Base-by-base conservation (phyloP, 768 basidiomycete genomes). In the Lentinus brumalis region DNA sequence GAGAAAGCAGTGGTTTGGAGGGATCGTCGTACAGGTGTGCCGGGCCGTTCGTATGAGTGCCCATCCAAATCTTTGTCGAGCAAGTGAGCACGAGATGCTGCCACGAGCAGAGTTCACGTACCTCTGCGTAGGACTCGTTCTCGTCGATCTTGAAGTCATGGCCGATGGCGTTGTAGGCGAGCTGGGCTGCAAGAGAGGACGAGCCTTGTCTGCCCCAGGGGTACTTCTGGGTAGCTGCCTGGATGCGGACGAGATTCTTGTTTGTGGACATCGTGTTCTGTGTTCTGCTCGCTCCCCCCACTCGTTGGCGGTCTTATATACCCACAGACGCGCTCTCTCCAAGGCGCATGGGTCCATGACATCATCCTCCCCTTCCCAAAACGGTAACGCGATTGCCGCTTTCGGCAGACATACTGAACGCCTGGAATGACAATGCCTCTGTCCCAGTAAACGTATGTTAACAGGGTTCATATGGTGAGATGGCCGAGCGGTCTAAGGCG, bases 401-500 rank as follows among this genome's bases (percentile, higher is more conserved):
- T 35, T 35, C 35, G 35, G 35, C 35, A 35, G 35, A 35, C 35
- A 35, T 35, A 35, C 35, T 35, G 35, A 35, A 35, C 35, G 11
- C 35, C 35, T 11, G 35, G 2, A 26, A 1, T 26, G 21, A 1
- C 21, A 26, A 26, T 26, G 2, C 21, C 21, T 26, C 21, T 26
- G 21, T 1, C 2, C 21, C 21, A 26, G 21, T 26, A 26, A 1
- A 26, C 2, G 21, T 2, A 26, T 26, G 21, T 26, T n/a, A n/a
- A n/a, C 21, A 26, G 21, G 21, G 21, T 26, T 26, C 1, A 2
- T 26, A 26, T 26, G 70, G 70, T 63, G 83, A 87, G 86, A 88
- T 89, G 87, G 87, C 88, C 87, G 88, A 89, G 87, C 86, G 87
- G 87, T 89, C 87, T 86, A 88, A 89, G 88, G 88, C 87, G 88